Evolutionary conservation across 495 filamentous ascomycete species (phyloP).

Genomic region (Pyronema domesticum): DNA sequence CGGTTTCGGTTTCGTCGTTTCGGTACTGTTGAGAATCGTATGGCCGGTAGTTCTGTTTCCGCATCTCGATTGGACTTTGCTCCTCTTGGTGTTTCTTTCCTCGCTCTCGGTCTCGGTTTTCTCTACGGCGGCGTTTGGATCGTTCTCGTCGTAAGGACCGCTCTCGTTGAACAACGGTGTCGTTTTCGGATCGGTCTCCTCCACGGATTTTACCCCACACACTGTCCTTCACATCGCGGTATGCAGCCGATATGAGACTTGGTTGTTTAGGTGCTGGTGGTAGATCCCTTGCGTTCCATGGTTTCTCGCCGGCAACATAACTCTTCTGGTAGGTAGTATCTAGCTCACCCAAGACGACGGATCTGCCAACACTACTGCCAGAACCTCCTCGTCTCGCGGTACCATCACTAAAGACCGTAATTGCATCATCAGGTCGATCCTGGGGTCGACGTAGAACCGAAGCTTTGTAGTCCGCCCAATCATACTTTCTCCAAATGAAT

Average conservation of each 20-base stretch:
- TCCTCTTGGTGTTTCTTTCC: no score
- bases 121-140: background rate
- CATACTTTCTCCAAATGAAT: constrained; percentile 61
- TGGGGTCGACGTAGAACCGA: constrained; percentile 64
- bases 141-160: background rate
- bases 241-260: background rate
- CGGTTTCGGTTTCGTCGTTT: background rate
- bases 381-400: constrained; percentile 18
- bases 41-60: no score
- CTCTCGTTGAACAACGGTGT: constrained; percentile 4
- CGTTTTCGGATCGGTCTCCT: constrained; percentile 3
- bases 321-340: constrained; percentile 22
- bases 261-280: background rate
- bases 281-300: constrained; percentile 11
- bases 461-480: constrained; percentile 98
- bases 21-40: background rate
- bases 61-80: no score
- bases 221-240: constrained; percentile 7
- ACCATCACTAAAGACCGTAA: constrained; percentile 24
- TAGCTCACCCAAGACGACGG: constrained; percentile 23
- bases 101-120: no score
- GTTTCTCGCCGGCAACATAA: constrained; percentile 6
- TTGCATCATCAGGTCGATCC: constrained; percentile 18
- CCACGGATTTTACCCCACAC: constrained; percentile 20
- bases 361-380: constrained; percentile 11